Evolutionary conservation across 352 stramenopile species (phyloP).

Genomic region (Phytophthora ramorum): DNA sequence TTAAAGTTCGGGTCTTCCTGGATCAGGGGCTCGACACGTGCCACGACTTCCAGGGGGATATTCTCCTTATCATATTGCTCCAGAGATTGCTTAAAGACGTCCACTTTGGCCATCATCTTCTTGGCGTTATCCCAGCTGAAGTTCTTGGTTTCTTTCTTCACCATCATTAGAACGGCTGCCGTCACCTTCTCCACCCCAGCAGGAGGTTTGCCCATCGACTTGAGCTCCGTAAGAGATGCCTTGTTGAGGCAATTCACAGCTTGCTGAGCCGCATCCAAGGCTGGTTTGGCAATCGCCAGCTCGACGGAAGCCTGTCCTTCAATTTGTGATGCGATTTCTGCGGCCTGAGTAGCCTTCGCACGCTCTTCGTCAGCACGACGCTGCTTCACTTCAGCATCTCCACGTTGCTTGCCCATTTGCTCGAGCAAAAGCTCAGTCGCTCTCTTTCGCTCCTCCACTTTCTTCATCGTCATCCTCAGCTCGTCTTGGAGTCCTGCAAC

Average conservation of each 20-base stretch:
- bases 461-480: conserved; percentile 88
- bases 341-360: conserved; percentile 72
- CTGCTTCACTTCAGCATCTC: conserved; percentile 90
- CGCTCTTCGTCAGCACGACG: conserved; percentile 80
- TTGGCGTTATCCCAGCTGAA: conserved; percentile 96
- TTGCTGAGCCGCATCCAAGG: conserved; percentile 81
- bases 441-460: conserved; percentile 92
- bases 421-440: conserved; percentile 89
- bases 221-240: conserved; percentile 87
- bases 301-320: conserved; percentile 76
- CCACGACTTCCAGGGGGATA: conserved; percentile 89
- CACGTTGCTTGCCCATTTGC: conserved; percentile 90
- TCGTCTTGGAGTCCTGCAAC: conserved; percentile 86
- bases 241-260: conserved; percentile 93
- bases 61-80: conserved; percentile 93
- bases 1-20: conserved; percentile 93
- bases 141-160: conserved; percentile 95
- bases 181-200: conserved; percentile 92
- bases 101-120: conserved; percentile 96
- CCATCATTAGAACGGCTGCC: conserved; percentile 89
- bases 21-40: conserved; percentile 83
- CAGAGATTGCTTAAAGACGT: conserved; percentile 92
- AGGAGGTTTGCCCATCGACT: conserved; percentile 89
- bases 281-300: conserved; percentile 83
- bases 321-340: conserved; percentile 71